Evolutionary conservation across 2,329 filamentous ascomycete genomes (phyloP).

Genomic region (Hypoxylon sp.): DNA sequence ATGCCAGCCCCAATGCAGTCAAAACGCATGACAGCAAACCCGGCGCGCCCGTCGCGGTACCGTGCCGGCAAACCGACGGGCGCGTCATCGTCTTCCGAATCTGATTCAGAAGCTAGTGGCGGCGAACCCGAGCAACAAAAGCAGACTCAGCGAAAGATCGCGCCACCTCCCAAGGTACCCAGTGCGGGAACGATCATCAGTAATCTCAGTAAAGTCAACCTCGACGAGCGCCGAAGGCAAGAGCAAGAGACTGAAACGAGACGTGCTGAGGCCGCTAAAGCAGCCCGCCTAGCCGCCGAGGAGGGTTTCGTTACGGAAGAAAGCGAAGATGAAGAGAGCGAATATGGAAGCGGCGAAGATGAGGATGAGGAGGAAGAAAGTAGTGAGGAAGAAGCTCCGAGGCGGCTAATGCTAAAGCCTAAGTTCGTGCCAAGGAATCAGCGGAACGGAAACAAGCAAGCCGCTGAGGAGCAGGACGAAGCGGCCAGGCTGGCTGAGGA

Average conservation of each 20-base stretch:
- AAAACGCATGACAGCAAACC: slow-evolving; percentile 95
- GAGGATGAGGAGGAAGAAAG: slow-evolving; percentile 57
- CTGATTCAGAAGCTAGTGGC: slow-evolving; percentile 61
- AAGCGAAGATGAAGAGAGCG: slow-evolving; percentile 57
- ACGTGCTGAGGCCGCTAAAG: slow-evolving; percentile 62
- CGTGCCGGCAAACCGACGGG: slow-evolving; percentile 83
- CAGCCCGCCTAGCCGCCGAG: slow-evolving; percentile 66
- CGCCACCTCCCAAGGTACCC: slow-evolving; percentile 68
- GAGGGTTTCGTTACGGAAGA: slow-evolving; percentile 73
- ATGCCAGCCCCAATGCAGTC: slow-evolving; percentile 65
- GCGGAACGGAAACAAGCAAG: slow-evolving; percentile 54
- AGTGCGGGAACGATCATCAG: slow-evolving; percentile 70
- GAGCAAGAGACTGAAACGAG: slow-evolving; percentile 62
- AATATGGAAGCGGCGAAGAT: slow-evolving; percentile 54
- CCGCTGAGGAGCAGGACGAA: slow-evolving; percentile 35
- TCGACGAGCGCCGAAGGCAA: slow-evolving; percentile 61
- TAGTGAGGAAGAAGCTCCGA: slow-evolving; percentile 68
- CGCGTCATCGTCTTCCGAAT: slow-evolving; percentile 64
- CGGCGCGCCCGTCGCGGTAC: slow-evolving; percentile 81
- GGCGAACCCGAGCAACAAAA: slow-evolving; percentile 52
- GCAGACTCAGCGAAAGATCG: slow-evolving; percentile 54
- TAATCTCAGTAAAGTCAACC: slow-evolving; percentile 64
- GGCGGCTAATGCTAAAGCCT: slow-evolving; percentile 70
- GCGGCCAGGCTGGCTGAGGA: slow-evolving; percentile 49
- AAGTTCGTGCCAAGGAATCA: slow-evolving; percentile 73